A percentile compares a stretch with the other conserved stretches of the same genome.
Conservation (phyloP, 495 filamentous ascomycete genomes). For the Xylaria telfairii region DNA sequence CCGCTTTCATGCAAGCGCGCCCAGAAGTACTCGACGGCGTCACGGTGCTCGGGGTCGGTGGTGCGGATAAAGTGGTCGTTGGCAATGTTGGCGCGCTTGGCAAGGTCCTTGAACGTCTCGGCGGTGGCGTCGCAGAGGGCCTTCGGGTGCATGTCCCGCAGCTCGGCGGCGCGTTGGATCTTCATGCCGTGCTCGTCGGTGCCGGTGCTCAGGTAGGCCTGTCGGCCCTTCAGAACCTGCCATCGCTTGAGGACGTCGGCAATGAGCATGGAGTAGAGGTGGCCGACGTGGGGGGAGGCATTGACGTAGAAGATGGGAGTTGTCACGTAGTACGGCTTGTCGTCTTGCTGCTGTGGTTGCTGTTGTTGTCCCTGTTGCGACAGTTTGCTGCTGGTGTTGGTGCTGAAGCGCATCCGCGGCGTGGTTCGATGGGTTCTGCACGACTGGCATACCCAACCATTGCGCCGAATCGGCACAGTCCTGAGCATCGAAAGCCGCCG, state of each 20-base stretch:
- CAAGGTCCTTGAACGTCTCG: slow-evolving; percentile 71
- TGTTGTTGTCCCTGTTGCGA: slow-evolving; percentile 10
- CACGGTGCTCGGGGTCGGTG: slow-evolving; percentile 78
- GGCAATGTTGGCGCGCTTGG: slow-evolving; percentile 67
- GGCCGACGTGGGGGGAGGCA: slow-evolving; percentile 91
- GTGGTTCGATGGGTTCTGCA: slow-evolving; percentile 27
- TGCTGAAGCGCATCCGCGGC: slow-evolving; percentile 29
- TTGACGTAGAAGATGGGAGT: slow-evolving; percentile 99
- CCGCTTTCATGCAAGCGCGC: slow-evolving; percentile 73
- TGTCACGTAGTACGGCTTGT: slow-evolving; percentile 95
- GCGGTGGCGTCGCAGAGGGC: slow-evolving; percentile 67
- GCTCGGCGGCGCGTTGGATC: slow-evolving; percentile 83
- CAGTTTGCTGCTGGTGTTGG: slow-evolving; percentile 2
- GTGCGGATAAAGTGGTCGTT: slow-evolving; percentile 91
- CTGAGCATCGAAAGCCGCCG: slow-evolving; percentile 28
- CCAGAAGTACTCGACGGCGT: slow-evolving; percentile 94
- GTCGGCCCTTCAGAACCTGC: slow-evolving; percentile 73
- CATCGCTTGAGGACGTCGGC: slow-evolving; percentile 92
- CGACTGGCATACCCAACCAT: slow-evolving; percentile 37
- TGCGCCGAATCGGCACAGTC: slow-evolving; percentile 20
- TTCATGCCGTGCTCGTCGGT: slow-evolving; percentile 99
- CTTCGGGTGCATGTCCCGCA: slow-evolving; percentile 60
- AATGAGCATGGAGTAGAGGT: slow-evolving; percentile 91
- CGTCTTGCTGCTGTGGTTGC: slow-evolving; percentile 14
- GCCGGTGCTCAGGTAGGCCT: slow-evolving; percentile 81